Conservation (phyloP, 352 stramenopile genomes). For the Globisporangium abappressorium region DNA sequence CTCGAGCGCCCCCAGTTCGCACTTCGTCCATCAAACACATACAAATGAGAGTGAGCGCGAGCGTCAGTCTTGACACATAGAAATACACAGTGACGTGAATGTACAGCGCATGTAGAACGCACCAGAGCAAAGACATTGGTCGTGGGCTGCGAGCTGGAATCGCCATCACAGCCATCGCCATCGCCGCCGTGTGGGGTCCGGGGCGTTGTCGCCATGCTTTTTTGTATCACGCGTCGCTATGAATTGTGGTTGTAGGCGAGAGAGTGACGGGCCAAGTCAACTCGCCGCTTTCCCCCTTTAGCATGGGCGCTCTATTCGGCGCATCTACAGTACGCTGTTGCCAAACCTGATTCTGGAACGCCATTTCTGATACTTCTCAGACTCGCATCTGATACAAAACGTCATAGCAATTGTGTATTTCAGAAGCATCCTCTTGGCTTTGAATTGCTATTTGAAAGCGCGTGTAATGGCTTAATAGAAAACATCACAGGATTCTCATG, state of each 20-base stretch:
- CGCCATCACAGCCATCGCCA: not conserved
- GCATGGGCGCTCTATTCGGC: not conserved
- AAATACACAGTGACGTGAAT: not conserved
- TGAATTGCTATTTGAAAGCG: not conserved
- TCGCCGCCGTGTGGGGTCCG: not conserved
- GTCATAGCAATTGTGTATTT: not conserved
- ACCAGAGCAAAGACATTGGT: constrained; percentile 53
- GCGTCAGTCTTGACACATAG: not conserved
- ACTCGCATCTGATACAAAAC: not conserved
- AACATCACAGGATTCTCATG: not conserved
- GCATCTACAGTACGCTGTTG: not conserved
- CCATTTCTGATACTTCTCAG: not conserved
- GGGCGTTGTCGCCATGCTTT: not conserved
- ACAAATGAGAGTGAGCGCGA: constrained; percentile 18
- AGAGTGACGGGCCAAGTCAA: not conserved
- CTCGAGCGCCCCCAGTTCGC: constrained; percentile 39
- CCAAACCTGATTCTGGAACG: not conserved
- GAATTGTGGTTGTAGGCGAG: not conserved
- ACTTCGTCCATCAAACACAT: constrained; percentile 25
- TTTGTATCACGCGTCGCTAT: not conserved
- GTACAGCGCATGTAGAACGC: constrained; percentile 13
- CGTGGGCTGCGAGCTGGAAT: constrained; percentile 2
- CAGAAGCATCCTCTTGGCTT: not conserved
- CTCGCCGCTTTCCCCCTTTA: not conserved
- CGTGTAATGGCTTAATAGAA: not conserved